Evolutionary conservation across 108 stramenopile species (phyloP).

Genomic region (Parietichytrium sp.): DNA sequence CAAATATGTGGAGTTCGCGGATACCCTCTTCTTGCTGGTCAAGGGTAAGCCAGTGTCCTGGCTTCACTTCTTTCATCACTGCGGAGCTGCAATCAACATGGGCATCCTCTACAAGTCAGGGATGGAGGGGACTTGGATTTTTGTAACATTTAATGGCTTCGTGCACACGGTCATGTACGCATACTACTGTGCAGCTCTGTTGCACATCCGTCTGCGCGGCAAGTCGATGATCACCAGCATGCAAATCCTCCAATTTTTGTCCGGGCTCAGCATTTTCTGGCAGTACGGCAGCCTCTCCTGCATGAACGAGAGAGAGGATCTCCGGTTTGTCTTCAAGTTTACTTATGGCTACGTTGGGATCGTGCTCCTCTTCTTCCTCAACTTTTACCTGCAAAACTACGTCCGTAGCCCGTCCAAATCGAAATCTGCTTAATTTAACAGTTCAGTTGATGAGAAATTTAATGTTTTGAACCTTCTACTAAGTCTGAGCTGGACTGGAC

Average conservation of each 20-base stretch:
- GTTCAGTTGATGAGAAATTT: too few species aligned
- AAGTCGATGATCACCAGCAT: constrained; percentile 26
- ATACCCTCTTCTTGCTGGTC: constrained; percentile 8
- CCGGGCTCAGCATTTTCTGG: constrained; percentile 13
- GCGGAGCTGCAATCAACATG: constrained; percentile 23
- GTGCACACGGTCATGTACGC: constrained; percentile 39
- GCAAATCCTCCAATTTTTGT: constrained; percentile 16
- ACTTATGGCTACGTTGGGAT: neutral
- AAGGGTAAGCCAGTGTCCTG: constrained; percentile 20
- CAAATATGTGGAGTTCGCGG: constrained; percentile 34
- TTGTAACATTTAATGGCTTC: constrained; percentile 10
- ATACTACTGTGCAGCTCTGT: constrained; percentile 9
- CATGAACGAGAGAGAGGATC: neutral
- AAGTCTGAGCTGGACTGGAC: too few species aligned
- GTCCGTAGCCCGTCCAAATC: neutral
- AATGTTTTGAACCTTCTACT: too few species aligned
- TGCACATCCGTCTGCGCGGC: neutral
- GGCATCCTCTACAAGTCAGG: constrained; percentile 31
- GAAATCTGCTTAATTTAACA: too few species aligned
- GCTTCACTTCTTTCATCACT: constrained; percentile 30
- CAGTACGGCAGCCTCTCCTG: neutral
- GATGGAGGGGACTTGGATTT: neutral
- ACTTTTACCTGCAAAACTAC: constrained; percentile 35
- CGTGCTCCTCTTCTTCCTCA: constrained; percentile 34
- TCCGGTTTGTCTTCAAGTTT: constrained; percentile 18